phyloP scores from a whole-genome alignment of 1,284 basidiomycete genomes.

The Apiotrichum siamense region DNA sequence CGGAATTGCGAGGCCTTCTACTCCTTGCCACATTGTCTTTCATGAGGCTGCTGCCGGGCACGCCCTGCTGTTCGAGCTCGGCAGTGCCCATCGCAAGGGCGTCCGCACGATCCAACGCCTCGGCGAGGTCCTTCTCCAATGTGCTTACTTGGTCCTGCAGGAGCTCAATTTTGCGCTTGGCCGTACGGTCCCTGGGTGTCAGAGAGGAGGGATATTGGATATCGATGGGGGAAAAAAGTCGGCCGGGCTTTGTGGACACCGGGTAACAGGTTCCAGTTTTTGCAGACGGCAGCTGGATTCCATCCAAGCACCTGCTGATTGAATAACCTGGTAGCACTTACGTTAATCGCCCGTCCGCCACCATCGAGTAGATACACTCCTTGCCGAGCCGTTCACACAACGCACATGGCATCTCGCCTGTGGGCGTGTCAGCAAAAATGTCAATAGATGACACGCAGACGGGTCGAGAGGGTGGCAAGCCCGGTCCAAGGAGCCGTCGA shows the following conservation, averaged over 20 bases:
- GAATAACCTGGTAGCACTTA: background rate
- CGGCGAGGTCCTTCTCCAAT: constrained; percentile 2
- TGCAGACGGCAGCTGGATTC: background rate
- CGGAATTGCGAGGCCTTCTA: background rate
- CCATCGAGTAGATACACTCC: constrained; percentile 6
- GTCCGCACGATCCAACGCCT: constrained; percentile 1
- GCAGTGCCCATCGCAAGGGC: background rate
- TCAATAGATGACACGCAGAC: no score
- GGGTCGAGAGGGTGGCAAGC: no score
- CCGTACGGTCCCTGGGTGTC: constrained; percentile 2
- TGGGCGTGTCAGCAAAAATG: background rate
- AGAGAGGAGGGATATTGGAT: no score
- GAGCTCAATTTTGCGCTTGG: constrained; percentile 2
- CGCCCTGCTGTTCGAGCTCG: background rate
- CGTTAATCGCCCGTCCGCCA: constrained; percentile 8
- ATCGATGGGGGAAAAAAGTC: no score
- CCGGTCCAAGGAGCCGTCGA: no score
- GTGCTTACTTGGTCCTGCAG: constrained; percentile 5
- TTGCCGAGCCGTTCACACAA: constrained; percentile 6
- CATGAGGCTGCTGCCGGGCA: background rate
- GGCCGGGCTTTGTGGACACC: background rate
- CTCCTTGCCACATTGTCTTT: background rate
- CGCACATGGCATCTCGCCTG: constrained; percentile 7
- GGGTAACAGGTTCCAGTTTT: background rate
- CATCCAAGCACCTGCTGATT: background rate